These are phyloP conservation scores for Flaveria robusta DNA, from an alignment of 129 eudicot species.

Conservation along the genomic window DNA sequence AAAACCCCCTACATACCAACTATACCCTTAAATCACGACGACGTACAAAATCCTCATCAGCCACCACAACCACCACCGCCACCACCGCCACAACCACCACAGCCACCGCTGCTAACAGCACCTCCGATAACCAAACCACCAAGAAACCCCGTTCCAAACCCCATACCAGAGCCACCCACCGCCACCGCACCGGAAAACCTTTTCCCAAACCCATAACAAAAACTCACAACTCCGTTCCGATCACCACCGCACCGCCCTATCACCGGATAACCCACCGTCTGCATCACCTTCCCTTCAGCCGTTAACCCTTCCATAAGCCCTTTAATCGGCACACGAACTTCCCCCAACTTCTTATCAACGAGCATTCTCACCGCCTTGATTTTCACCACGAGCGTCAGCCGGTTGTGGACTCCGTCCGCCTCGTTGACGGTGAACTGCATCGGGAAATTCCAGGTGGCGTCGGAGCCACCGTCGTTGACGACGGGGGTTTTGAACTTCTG, in stretches of 20 bases:
- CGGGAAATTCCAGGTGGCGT: constrained; percentile 57
- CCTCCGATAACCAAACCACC: constrained; percentile 35
- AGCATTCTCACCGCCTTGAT: constrained; percentile 42
- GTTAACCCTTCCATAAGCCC: not conserved
- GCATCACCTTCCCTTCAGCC: constrained; percentile 1
- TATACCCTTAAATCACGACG: not conserved
- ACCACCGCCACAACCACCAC: not conserved
- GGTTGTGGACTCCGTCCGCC: constrained; percentile 32
- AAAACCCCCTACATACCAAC: not conserved
- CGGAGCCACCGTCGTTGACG: constrained; percentile 29
- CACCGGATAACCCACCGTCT: constrained; percentile 47
- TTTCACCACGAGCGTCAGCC: constrained; percentile 37
- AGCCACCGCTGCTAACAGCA: constrained; percentile 20
- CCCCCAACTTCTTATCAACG: constrained; percentile 45
- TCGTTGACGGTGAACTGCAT: constrained; percentile 53
- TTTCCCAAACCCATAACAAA: constrained; percentile 46
- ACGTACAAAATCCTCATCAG: constrained; percentile 25
- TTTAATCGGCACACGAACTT: constrained; percentile 1
- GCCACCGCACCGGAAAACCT: constrained; percentile 4
- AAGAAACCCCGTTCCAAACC: constrained; percentile 45
- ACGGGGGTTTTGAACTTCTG: constrained; percentile 45
- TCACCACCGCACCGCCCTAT: constrained; percentile 39
- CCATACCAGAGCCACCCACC: constrained; percentile 36
- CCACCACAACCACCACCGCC: not conserved
- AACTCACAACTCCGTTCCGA: constrained; percentile 43